Evolutionary conservation across 1,284 basidiomycete genomes (phyloP), one percentile per base, ranked within the genome.

Genomic region (Baeospora myosura): DNA sequence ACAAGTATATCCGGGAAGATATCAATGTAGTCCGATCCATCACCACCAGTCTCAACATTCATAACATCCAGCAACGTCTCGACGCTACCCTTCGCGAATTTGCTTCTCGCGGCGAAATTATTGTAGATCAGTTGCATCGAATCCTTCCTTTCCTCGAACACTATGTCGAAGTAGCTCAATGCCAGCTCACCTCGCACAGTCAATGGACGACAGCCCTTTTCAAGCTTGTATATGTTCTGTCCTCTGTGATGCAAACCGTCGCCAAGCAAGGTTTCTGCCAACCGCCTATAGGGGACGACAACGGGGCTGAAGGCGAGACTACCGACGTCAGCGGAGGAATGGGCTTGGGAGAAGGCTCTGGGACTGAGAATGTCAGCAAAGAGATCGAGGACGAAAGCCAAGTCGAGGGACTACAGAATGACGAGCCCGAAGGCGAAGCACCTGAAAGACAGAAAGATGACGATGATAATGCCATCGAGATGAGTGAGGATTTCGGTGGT

Each of bases 321-420:
- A 18, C 16, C 6, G 38, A 30, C 8, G 68, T 67, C 0, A 71
- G 64, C 3, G 70, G 71, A 4, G 72, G 72, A 2, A 78, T 85
- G 1, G 93, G 94, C 1, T 64, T 98, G 49, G 94, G 94, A 8
- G 78, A 88, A 50, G 94, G 94, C 1, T 68, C 75, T 1, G 93
- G 94, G 1, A 69, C 70, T 14, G 80, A 97, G 61, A 87, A 96
- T 54, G 84, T 93, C 41, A 92, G 88, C 66, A 85, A 89, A 52
- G 87, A 96, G 55, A 92, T 97, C 43, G 83, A 91, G 54, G 91
- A 98, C 46, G 94, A 98, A 60, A 88, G 88, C 55, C 92, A 96
- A 56, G 88, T 98, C 23, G 96, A 99, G 59, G 96, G 96, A 2
- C 68, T 98, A 16, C 78, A 85, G 56, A 86, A 79, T 26, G 79